These are phyloP conservation scores for Penicillium sp. DNA, from an alignment of 2,329 filamentous ascomycete species.

Conservation along the genomic window DNA sequence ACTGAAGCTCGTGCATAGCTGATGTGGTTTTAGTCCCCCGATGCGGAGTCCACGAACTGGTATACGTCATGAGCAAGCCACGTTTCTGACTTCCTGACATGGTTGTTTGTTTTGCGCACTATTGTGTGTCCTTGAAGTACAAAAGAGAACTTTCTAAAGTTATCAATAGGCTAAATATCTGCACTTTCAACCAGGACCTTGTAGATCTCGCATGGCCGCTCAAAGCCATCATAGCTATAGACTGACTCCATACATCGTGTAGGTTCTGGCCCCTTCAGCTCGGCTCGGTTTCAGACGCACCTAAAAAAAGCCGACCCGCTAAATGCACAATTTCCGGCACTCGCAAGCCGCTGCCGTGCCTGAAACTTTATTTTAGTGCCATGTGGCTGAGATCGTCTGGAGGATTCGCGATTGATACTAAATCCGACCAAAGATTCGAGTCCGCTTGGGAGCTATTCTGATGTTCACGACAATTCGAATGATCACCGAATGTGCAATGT, in stretches of 20 bases:
- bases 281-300: neutral
- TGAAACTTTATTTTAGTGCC: constrained; percentile 11
- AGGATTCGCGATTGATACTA: neutral
- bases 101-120: neutral
- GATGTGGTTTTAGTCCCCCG: neutral
- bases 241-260: too few relatives aligned
- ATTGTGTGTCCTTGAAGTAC: neutral
- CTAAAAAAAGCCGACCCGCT: constrained; percentile 2
- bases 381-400: neutral
- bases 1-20: neutral
- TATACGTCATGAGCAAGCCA: constrained; percentile 3
- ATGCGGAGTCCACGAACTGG: neutral
- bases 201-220: neutral
- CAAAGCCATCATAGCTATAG: neutral
- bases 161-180: neutral
- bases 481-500: neutral
- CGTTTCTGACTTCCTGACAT: neutral
- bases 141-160: neutral
- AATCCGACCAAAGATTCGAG: neutral
- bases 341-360: constrained; percentile 4
- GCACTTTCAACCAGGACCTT: neutral
- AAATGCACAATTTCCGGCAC: neutral
- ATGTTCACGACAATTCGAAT: neutral
- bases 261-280: neutral
- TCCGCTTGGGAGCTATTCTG: neutral